A percentile compares a stretch with the other conserved stretches of the same genome.
Conservation (phyloP, 2,329 filamentous ascomycete species). For the Sporothrix luriei region DNA sequence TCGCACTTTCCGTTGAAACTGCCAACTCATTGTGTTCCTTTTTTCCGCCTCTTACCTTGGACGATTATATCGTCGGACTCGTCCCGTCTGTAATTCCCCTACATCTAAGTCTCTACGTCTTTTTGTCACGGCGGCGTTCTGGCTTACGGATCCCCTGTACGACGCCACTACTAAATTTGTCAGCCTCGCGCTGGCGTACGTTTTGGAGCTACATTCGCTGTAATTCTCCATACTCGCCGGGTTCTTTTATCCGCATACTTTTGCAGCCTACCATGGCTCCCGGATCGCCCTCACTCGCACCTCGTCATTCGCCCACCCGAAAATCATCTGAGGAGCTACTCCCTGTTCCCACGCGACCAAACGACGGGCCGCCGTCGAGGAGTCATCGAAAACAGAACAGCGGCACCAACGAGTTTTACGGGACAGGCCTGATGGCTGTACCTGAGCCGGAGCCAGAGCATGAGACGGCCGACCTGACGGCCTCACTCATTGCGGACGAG, state of each 20-base stretch:
- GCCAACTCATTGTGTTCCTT: not conserved
- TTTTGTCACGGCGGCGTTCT: not conserved
- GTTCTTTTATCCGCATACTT: not conserved
- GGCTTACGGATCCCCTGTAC: too few species aligned
- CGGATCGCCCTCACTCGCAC: constrained; percentile 23
- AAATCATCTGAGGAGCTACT: constrained; percentile 32
- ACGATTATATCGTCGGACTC: not conserved
- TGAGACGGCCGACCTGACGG: constrained; percentile 14
- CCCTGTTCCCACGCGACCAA: constrained; percentile 6
- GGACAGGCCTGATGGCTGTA: constrained; percentile 4
- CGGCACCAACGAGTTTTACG: constrained; percentile 2
- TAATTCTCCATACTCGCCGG: not conserved
- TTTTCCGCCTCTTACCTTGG: not conserved
- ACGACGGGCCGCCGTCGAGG: not conserved
- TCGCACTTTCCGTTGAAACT: constrained; percentile 15
- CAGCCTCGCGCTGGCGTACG: not conserved
- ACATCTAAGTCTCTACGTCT: not conserved
- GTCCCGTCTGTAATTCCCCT: not conserved
- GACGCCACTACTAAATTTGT: too few species aligned
- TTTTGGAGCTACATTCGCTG: not conserved
- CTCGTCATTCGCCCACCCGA: constrained; percentile 32
- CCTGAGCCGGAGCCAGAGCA: constrained; percentile 13
- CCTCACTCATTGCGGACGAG: constrained; percentile 29
- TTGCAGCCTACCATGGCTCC: constrained; percentile 26
- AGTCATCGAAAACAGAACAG: not conserved